Conservation (phyloP, 2,329 filamentous ascomycete species). For the Trichoderma polysporum region DNA sequence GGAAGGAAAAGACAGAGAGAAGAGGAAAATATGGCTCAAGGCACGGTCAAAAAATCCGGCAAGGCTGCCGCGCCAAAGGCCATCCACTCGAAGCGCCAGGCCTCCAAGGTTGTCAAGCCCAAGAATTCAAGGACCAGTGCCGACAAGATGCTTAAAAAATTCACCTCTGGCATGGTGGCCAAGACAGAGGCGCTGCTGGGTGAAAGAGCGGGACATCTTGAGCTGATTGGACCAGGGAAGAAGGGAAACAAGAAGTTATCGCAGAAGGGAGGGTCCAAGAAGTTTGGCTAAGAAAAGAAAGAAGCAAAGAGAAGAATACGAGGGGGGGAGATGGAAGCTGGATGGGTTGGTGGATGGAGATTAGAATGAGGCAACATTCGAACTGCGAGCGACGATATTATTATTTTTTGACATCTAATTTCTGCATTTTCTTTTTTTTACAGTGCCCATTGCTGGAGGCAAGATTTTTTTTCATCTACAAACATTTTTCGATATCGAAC, state of each 20-base stretch:
- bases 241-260: conserved; percentile 44
- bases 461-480: not conserved
- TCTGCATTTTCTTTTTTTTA: not conserved
- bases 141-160: conserved; percentile 56
- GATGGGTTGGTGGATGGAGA: not conserved
- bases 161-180: conserved; percentile 52
- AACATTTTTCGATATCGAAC: conserved; percentile 29
- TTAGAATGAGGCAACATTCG: not conserved
- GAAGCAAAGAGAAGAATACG: not conserved
- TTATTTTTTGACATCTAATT: not conserved
- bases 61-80: conserved; percentile 42
- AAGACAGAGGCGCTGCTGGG: conserved; percentile 59
- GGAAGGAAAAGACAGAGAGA: not conserved
- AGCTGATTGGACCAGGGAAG: conserved; percentile 58
- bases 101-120: conserved; percentile 50
- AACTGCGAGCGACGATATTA: not conserved
- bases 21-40: conserved; percentile 51
- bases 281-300: conserved; percentile 49
- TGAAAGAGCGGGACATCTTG: conserved; percentile 59
- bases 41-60: conserved; percentile 49
- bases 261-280: conserved; percentile 51
- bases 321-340: not conserved
- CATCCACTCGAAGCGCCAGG: conserved; percentile 44
- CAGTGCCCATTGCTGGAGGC: not conserved
- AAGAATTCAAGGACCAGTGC: conserved; percentile 46